Evolutionary conservation across 1,139 yeast genomes (phyloP), one percentile per base, ranked within the genome.

Genomic region (Geotrichum australiense): DNA sequence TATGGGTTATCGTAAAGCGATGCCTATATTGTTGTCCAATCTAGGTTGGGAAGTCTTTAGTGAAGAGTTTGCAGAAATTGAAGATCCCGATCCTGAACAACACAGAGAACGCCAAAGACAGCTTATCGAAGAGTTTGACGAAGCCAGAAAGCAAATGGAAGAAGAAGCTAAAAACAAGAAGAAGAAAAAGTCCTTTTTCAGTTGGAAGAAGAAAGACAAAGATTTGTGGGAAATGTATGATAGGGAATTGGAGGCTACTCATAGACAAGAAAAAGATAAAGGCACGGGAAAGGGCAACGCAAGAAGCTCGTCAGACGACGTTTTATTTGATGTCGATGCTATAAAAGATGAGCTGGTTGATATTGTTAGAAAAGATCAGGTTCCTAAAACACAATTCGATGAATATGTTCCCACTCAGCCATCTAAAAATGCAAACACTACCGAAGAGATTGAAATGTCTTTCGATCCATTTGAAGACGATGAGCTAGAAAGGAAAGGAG

Each of bases 11-110:
- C 82, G 98, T 67, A 82, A 81, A 50, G 89, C 87, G 10, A 86
- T 93, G 71, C 98, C 98, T 0, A 76, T 75, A 52, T 70, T 93
- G 39, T 62, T 93, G 51, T 73, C 74, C 50, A 63, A 65, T 38
- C 58, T 84, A 33, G 87, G 85, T 7, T 84, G 94, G 79, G 83
- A 85, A 48, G 84, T 91, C 2, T 62, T 87, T 39, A 77, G 83
- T 51, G 98, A 91, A 50, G 95, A 89, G 58, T 91, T 93, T 59
- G 80, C 84, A 12, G 99, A 93, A 62, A 89, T 93, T 50, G 97
- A 89, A 57, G 96, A 91, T 55, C 94, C 96, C 0, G 96, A 91
- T 60, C 87, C 94, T 2, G 96, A 85, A 51, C 79, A 81, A 56
- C 74, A 78, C 16, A 87, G 86, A 52, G 77, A 82, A 51, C 57